Conservation (phyloP, 2,329 filamentous ascomycete genomes). For the Huntiella savannae region DNA sequence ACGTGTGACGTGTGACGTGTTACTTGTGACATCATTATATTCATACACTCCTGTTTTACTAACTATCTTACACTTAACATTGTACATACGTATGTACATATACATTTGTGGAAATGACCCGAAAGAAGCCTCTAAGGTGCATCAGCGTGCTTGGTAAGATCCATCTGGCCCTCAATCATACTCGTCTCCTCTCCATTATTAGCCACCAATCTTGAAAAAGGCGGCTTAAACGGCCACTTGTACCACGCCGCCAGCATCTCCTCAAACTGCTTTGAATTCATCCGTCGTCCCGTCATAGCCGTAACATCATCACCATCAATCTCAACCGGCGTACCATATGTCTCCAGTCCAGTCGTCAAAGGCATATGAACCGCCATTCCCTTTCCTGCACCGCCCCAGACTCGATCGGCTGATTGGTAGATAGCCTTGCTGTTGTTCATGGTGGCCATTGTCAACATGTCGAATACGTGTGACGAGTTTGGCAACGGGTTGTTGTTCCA, state of each 20-base stretch:
- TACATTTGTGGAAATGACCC: background rate
- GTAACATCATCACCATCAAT: constrained; percentile 18
- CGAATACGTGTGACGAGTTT: constrained; percentile 22
- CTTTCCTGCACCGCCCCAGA: constrained; percentile 42
- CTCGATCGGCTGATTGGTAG: constrained; percentile 25
- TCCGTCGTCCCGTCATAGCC: constrained; percentile 25
- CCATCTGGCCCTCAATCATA: background rate
- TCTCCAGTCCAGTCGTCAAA: constrained; percentile 26
- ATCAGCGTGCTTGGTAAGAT: constrained; percentile 1
- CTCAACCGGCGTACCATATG: constrained; percentile 26
- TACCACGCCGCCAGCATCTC: constrained; percentile 42
- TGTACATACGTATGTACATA: background rate
- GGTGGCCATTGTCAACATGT: constrained; percentile 21
- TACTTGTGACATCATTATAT: background rate
- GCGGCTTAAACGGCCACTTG: constrained; percentile 45
- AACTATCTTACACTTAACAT: background rate
- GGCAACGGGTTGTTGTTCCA: constrained; percentile 30
- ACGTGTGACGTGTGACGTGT: background rate
- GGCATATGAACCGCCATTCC: constrained; percentile 30
- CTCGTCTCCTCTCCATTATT: constrained; percentile 18
- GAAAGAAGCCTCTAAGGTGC: too few species aligned
- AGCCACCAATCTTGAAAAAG: constrained; percentile 28
- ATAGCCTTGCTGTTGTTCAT: constrained; percentile 22
- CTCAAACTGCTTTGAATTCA: constrained; percentile 35
- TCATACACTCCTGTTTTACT: too few species aligned